Evolutionary conservation across 2,329 filamentous ascomycete genomes (phyloP).

Genomic region (Onygenales sp.): DNA sequence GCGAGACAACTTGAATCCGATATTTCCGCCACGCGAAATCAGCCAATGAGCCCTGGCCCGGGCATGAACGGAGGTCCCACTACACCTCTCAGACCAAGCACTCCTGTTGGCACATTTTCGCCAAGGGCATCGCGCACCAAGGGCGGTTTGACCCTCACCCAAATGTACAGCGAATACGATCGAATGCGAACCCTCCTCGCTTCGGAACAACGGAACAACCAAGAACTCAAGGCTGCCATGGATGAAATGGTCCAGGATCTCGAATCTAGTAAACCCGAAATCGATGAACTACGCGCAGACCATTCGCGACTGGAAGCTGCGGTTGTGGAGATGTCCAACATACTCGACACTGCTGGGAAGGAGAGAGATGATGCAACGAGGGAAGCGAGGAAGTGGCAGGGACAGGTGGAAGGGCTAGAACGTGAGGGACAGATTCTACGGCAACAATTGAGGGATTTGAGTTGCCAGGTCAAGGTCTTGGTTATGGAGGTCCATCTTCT

Average conservation of each 20-base stretch:
- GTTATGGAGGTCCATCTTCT: conserved; percentile 72
- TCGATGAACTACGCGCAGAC: conserved; percentile 75
- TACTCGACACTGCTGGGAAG: conserved; percentile 71
- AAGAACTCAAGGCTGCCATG: conserved; percentile 64
- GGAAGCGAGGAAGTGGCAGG: conserved; percentile 67
- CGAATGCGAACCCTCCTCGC: conserved; percentile 59
- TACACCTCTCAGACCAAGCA: conserved; percentile 42
- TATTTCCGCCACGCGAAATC: conserved; percentile 30
- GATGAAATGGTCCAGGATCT: conserved; percentile 79
- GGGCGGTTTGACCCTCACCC: conserved; percentile 49
- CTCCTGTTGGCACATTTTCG: conserved; percentile 42
- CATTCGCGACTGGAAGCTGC: conserved; percentile 71
- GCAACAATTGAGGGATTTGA: conserved; percentile 80
- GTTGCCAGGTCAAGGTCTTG: conserved; percentile 81
- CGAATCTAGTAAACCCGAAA: conserved; percentile 77
- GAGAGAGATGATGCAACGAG: conserved; percentile 72
- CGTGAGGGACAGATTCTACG: conserved; percentile 69
- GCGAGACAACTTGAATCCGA: conserved; percentile 53
- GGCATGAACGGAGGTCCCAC: conserved; percentile 40
- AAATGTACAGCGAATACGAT: conserved; percentile 54
- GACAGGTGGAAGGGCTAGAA: conserved; percentile 52
- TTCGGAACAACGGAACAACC: conserved; percentile 62
- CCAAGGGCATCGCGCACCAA: conserved; percentile 45
- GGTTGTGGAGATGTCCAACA: conserved; percentile 70
- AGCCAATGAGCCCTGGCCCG: conserved; percentile 46